Conservation (phyloP, 768 basidiomycete genomes). For the Lentinus brumalis region DNA sequence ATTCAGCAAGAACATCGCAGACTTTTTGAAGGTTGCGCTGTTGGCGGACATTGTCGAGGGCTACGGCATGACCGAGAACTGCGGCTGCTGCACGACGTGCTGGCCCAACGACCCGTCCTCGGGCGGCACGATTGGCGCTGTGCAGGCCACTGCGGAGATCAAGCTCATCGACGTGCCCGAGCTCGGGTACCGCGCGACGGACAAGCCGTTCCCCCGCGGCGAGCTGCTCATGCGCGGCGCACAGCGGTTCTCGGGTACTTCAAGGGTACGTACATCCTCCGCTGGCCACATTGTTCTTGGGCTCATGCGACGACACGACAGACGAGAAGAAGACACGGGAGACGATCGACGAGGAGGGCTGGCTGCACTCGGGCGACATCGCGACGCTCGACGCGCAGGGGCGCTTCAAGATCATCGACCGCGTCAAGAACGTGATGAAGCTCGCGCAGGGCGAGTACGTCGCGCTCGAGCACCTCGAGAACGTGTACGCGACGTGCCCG, state of each 20-base stretch:
- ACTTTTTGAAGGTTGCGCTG: slow-evolving; percentile 87
- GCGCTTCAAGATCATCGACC: slow-evolving; percentile 89
- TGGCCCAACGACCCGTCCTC: slow-evolving; percentile 61
- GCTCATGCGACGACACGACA: slow-evolving; percentile 28
- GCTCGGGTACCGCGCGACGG: slow-evolving; percentile 87
- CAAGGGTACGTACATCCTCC: slow-evolving; percentile 57
- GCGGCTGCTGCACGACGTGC: slow-evolving; percentile 58
- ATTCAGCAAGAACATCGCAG: slow-evolving; percentile 78
- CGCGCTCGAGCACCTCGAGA: slow-evolving; percentile 94
- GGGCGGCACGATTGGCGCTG: slow-evolving; percentile 82
- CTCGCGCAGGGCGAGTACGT: slow-evolving; percentile 98
- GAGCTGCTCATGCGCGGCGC: slow-evolving; percentile 76
- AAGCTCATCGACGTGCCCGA: slow-evolving; percentile 90
- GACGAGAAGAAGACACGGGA: slow-evolving; percentile 84
- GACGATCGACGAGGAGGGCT: slow-evolving; percentile 84
- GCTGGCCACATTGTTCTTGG: neutral
- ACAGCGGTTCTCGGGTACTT: slow-evolving; percentile 71
- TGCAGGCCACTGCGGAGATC: slow-evolving; percentile 71
- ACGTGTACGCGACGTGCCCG: slow-evolving; percentile 68
- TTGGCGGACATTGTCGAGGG: slow-evolving; percentile 79
- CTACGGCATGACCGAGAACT: slow-evolving; percentile 91
- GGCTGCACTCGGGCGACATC: slow-evolving; percentile 91
- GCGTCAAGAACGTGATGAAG: slow-evolving; percentile 99
- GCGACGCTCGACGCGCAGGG: slow-evolving; percentile 79
- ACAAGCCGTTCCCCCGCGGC: slow-evolving; percentile 89